Conservation (phyloP, 768 basidiomycete genomes). For the Lactarius deliciosus region DNA sequence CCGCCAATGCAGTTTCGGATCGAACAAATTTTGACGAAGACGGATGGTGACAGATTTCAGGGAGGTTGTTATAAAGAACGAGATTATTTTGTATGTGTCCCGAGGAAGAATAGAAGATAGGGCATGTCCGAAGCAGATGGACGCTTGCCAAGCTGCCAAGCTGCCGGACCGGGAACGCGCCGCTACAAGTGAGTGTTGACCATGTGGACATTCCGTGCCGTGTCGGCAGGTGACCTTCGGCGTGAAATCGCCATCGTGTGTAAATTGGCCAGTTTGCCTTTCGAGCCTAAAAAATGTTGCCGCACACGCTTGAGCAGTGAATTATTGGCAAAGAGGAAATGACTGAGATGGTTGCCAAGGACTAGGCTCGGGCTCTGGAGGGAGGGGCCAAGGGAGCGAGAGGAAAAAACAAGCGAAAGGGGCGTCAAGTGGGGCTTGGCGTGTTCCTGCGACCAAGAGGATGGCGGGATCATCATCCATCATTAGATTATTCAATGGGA, state of each 20-base stretch:
- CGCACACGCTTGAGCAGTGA: neutral
- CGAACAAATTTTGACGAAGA: slow-evolving; percentile 3
- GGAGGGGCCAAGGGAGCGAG: neutral
- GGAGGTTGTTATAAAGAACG: neutral
- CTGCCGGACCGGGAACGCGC: slow-evolving; percentile 7
- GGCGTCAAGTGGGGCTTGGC: neutral
- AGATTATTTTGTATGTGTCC: neutral
- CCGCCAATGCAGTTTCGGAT: neutral
- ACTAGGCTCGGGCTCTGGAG: too few relatives aligned
- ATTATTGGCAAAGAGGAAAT: neutral
- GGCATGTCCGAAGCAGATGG: slow-evolving; percentile 10
- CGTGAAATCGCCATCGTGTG: slow-evolving; percentile 19
- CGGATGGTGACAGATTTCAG: neutral
- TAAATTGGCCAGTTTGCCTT: slow-evolving; percentile 3
- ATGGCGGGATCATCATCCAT: slow-evolving; percentile 20
- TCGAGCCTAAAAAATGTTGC: neutral
- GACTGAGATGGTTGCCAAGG: slow-evolving; percentile 8
- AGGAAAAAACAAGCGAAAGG: slow-evolving; percentile 2
- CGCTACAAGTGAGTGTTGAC: neutral
- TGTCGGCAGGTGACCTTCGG: slow-evolving; percentile 17
- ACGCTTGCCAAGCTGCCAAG: slow-evolving; percentile 10
- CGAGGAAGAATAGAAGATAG: neutral
- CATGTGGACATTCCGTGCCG: slow-evolving; percentile 19
- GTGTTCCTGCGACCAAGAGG: neutral
- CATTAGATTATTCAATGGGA: slow-evolving; percentile 1